Evolutionary conservation across 108 stramenopile genomes (phyloP), one percentile per base, ranked within the genome.

Genomic region (Chaetoceros muelleri): DNA sequence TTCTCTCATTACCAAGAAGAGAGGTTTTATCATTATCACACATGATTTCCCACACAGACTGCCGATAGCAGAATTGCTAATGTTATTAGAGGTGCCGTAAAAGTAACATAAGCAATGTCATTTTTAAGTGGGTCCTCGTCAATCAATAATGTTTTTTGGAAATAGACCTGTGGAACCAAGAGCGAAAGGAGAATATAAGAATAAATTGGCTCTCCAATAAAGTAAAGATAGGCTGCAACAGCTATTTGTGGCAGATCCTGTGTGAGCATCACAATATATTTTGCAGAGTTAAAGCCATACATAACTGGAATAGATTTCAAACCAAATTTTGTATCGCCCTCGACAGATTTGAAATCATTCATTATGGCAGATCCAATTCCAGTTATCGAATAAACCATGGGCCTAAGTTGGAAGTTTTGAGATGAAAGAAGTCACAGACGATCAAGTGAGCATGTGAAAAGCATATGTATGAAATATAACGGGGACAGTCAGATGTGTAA

Each of bases 291-390:
- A 44, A 96, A 71, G n/a, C 96, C 96, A 75, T 95, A 96, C 21
- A 93, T 94, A 29, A 96, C 94, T 45, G 96, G 96, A 22, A 96
- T 81, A 23, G 93, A 94, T 48, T 94, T 73, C 44, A 96, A 69
- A 58, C 96, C 96, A 62, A 96, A 69, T 17, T 67, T 90, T 47
- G 88, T 69, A 67, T 95, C 95, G 29, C 95, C 95, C 69, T 96
- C 95, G 48, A 96, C 90, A 24, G 90, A 93, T 76, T 96, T 96
- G 76, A 96, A 96, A 61, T 96, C 96, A 69, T 96, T 96, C 16
- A 96, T 94, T 67, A 96, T 95, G 28, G 94, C 96, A 66, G 94
- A 93, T 25, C 91, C 90, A 22, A 96, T 72, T 25, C 96, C 96
- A 44, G 96, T 94, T 68, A 95, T 86, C 2, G 90, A 90, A 77